Percentiles rank a stretch among this genome's conserved stretches.
phyloP scores from a whole-genome alignment of 1,139 yeast genomes.

The Hyphopichia khmerensis region DNA sequence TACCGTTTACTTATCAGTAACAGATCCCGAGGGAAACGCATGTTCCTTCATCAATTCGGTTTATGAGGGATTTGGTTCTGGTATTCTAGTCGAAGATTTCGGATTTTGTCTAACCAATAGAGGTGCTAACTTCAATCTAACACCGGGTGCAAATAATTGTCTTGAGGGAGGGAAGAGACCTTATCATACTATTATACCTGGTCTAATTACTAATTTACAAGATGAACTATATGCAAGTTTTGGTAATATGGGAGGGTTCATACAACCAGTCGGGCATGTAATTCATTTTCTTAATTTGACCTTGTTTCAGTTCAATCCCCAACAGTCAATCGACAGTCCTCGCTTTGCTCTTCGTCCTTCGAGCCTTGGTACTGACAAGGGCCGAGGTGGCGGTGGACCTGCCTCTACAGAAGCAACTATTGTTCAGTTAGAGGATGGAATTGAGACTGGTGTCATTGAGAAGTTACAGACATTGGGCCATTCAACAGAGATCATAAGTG shows the following conservation, averaged over 20 bases:
- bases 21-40: conserved; percentile 75
- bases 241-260: conserved; percentile 89
- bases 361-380: conserved; percentile 45
- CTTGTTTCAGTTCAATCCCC: conserved; percentile 66
- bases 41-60: conserved; percentile 81
- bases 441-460: conserved; percentile 40
- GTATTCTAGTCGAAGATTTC: conserved; percentile 61
- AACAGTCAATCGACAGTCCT: conserved; percentile 75
- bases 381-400: conserved; percentile 69
- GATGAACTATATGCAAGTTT: conserved; percentile 30
- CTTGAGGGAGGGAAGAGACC: conserved; percentile 73
- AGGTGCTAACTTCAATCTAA: conserved; percentile 71
- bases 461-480: conserved; percentile 59
- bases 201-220: conserved; percentile 48
- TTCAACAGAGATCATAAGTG: conserved; percentile 44
- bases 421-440: conserved; percentile 69
- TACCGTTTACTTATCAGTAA: conserved; percentile 71
- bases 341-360: conserved; percentile 63
- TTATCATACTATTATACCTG: conserved; percentile 84
- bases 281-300: conserved; percentile 71
- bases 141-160: conserved; percentile 56
- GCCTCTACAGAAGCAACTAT: conserved; percentile 56
- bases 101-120: conserved; percentile 79
- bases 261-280: conserved; percentile 85
- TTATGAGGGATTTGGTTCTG: conserved; percentile 70